Evolutionary conservation across 345 rosid genomes (phyloP).

Genomic region (Isatis tinctoria): DNA sequence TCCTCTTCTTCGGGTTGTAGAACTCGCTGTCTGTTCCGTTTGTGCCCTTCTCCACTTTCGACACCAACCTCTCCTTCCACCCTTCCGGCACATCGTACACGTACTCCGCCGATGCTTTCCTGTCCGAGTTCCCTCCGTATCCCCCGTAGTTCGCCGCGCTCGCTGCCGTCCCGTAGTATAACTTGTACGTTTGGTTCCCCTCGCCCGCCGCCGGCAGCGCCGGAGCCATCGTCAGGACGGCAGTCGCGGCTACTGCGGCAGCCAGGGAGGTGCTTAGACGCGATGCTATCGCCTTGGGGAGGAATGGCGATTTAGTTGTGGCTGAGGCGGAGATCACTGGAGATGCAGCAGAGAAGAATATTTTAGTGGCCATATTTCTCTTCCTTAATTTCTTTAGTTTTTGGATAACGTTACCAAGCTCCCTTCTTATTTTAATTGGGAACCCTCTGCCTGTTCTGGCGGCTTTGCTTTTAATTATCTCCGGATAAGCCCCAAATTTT

Average conservation of each 20-base stretch:
- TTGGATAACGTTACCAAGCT: conserved; percentile 19
- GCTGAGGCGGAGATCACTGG: conserved; percentile 44
- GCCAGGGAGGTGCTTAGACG: conserved; percentile 29
- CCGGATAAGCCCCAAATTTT: not conserved
- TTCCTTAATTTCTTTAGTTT: not conserved
- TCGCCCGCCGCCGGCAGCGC: conserved; percentile 43
- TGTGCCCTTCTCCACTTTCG: conserved; percentile 95
- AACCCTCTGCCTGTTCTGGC: not conserved
- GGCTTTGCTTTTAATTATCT: not conserved
- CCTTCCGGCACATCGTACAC: conserved; percentile 86
- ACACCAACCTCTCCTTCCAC: conserved; percentile 85
- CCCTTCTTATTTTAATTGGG: not conserved
- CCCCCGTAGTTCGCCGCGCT: conserved; percentile 95
- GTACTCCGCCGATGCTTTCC: conserved; percentile 86
- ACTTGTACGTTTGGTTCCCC: conserved; percentile 34
- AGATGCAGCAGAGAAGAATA: conserved; percentile 45
- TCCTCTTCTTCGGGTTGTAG: conserved; percentile 76
- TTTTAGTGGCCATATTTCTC: conserved; percentile 47
- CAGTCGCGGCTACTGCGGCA: conserved; percentile 45
- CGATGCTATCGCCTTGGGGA: conserved; percentile 31
- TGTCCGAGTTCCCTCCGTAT: conserved; percentile 85
- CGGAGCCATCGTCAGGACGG: conserved; percentile 49
- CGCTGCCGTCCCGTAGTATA: conserved; percentile 95
- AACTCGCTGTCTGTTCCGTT: conserved; percentile 91
- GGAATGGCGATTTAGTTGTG: conserved; percentile 24